Conservation (phyloP, 495 filamentous ascomycete species). For the Penicillium macrosclerotiorum region DNA sequence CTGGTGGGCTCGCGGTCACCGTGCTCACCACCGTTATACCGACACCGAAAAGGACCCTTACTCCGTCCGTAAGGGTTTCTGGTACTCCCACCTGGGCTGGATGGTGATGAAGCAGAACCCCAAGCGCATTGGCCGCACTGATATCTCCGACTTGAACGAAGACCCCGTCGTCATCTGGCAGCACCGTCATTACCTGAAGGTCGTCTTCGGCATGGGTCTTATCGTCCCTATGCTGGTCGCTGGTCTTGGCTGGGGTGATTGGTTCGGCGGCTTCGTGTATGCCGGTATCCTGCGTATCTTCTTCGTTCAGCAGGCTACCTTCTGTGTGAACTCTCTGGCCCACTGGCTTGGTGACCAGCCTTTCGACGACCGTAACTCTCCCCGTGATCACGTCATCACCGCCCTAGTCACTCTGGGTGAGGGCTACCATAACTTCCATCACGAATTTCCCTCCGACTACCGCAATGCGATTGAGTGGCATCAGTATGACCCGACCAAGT, state of each 20-base stretch:
- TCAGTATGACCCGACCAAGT: constrained; percentile 99
- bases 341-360: constrained; percentile 99
- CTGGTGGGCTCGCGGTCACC: constrained; percentile 97
- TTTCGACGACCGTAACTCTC: constrained; percentile 98
- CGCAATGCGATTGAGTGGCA: constrained; percentile 97
- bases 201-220: constrained; percentile 83
- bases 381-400: constrained; percentile 94
- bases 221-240: constrained; percentile 79
- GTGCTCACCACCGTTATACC: constrained; percentile 97
- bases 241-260: constrained; percentile 89
- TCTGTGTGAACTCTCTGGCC: constrained; percentile 98
- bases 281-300: constrained; percentile 94
- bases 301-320: constrained; percentile 98
- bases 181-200: constrained; percentile 89
- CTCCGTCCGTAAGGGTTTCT: constrained; percentile 94
- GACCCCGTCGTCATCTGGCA: constrained; percentile 93
- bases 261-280: constrained; percentile 88
- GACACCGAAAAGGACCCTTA: constrained; percentile 99
- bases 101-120: constrained; percentile 96
- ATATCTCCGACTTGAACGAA: constrained; percentile 95
- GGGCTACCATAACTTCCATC: constrained; percentile 99
- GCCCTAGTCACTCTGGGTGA: constrained; percentile 94
- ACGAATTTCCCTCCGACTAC: constrained; percentile 99
- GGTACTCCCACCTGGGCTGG: constrained; percentile 94
- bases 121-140: constrained; percentile 89